phyloP scores from a whole-genome alignment of 345 rosid species.

The Angophora floribunda region DNA sequence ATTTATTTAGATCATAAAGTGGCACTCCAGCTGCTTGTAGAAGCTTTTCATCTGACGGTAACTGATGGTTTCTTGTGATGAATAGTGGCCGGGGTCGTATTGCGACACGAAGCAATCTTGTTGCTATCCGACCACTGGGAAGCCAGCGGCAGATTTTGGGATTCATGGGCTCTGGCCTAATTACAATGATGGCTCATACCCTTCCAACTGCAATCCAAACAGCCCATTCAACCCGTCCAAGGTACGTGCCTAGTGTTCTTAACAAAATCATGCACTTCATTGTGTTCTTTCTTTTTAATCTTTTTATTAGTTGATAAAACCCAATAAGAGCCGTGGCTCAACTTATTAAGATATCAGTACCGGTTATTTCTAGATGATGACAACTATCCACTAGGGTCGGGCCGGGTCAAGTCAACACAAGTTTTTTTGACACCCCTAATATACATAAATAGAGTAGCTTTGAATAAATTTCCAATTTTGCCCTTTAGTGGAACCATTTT shows the following conservation, averaged over 20 bases:
- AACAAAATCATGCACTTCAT: neutral
- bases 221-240: slow-evolving; percentile 38
- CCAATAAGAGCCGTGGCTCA: neutral
- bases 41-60: neutral
- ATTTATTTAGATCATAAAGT: neutral
- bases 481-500: too few species aligned
- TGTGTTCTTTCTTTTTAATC: too few species aligned
- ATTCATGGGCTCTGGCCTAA: slow-evolving; percentile 99
- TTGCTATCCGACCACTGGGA: slow-evolving; percentile 81
- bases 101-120: slow-evolving; percentile 65
- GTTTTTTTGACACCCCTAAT: too few species aligned
- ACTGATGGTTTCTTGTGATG: neutral
- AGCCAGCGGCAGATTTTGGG: slow-evolving; percentile 84
- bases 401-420: too few species aligned
- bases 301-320: neutral
- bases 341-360: neutral
- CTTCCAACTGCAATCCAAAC: slow-evolving; percentile 60
- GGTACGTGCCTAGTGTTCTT: slow-evolving; percentile 19
- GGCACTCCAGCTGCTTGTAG: neutral
- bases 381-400: neutral
- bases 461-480: too few species aligned
- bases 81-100: slow-evolving; percentile 94
- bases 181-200: slow-evolving; percentile 65
- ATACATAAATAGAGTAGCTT: too few species aligned
- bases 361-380: neutral